Percentiles rank a stretch among this genome's conserved stretches.
phyloP scores from a whole-genome alignment of 768 basidiomycete species.

The Lentinula raphanica region DNA sequence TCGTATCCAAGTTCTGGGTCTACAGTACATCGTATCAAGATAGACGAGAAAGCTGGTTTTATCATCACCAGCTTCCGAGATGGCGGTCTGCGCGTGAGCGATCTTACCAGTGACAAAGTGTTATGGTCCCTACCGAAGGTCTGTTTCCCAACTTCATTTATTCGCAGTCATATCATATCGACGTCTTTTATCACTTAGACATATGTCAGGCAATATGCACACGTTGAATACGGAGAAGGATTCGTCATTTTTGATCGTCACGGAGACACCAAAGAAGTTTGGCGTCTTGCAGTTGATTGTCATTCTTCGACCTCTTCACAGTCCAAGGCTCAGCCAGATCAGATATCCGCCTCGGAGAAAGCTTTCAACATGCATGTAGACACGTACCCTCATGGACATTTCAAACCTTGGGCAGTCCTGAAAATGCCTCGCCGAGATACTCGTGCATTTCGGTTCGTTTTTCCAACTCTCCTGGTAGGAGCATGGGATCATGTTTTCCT shows the following conservation, averaged over 20 bases:
- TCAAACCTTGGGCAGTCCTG: slow-evolving; percentile 59
- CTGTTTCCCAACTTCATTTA: slow-evolving; percentile 12
- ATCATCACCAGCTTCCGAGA: slow-evolving; percentile 50
- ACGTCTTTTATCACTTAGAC: slow-evolving; percentile 21
- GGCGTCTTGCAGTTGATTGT: slow-evolving; percentile 47
- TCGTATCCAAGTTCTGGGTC: slow-evolving; percentile 27
- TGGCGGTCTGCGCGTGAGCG: slow-evolving; percentile 58
- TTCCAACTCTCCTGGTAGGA: slow-evolving; percentile 57
- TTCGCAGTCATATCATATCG: not conserved
- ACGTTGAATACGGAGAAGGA: slow-evolving; percentile 70
- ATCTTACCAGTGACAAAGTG: slow-evolving; percentile 39
- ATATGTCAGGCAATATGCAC: slow-evolving; percentile 53
- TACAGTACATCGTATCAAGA: slow-evolving; percentile 68
- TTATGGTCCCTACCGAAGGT: slow-evolving; percentile 66
- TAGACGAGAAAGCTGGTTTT: slow-evolving; percentile 58
- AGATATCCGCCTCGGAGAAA: slow-evolving; percentile 9
- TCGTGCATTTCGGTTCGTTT: slow-evolving; percentile 61
- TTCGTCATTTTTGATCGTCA: slow-evolving; percentile 66
- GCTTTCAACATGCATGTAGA: slow-evolving; percentile 7
- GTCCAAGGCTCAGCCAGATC: slow-evolving; percentile 24
- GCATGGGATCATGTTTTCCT: slow-evolving; percentile 42
- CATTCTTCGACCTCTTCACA: slow-evolving; percentile 11
- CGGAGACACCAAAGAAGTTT: slow-evolving; percentile 61
- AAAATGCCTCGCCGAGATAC: slow-evolving; percentile 36
- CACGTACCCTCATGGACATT: slow-evolving; percentile 38